These are phyloP conservation scores for Pleurotus cornucopiae DNA, from an alignment of 768 basidiomycete species.

Conservation along the genomic window DNA sequence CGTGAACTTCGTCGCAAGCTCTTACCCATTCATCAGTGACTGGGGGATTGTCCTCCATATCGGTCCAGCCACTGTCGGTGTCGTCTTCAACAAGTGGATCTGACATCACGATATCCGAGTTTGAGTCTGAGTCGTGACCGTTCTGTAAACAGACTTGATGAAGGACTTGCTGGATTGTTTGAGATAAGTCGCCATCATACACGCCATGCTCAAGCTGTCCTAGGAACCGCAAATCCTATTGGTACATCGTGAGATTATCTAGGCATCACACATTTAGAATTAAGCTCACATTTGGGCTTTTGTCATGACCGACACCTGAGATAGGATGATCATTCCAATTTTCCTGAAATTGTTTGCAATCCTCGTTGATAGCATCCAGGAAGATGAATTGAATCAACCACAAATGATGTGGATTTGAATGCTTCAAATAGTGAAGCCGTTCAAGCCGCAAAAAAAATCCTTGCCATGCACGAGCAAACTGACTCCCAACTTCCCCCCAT, in stretches of 20 bases:
- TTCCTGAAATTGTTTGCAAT: conserved; percentile 20
- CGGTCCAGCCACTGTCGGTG: not conserved
- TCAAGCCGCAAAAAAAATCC: conserved; percentile 32
- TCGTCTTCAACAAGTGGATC: not conserved
- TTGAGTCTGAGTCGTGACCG: too few relatives aligned
- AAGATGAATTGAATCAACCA: conserved; percentile 36
- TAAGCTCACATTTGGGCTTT: conserved; percentile 4
- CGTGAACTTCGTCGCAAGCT: not conserved
- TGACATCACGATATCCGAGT: not conserved
- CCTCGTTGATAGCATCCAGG: conserved; percentile 20
- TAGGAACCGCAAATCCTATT: conserved; percentile 9
- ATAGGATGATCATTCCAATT: conserved; percentile 30
- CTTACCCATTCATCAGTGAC: too few relatives aligned
- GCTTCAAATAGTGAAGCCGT: conserved; percentile 23
- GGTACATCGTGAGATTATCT: not conserved
- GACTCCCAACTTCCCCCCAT: conserved; percentile 34
- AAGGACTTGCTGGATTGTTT: not conserved
- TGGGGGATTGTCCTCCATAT: not conserved
- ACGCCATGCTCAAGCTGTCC: conserved; percentile 4
- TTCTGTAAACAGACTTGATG: not conserved
- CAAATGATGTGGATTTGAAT: conserved; percentile 20
- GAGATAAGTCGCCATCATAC: not conserved
- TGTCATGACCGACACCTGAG: conserved; percentile 11
- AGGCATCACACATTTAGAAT: not conserved
- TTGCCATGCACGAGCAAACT: conserved; percentile 30